Evolutionary conservation across 495 filamentous ascomycete genomes (phyloP).

Genomic region (Aspergillus saccharolyticus): DNA sequence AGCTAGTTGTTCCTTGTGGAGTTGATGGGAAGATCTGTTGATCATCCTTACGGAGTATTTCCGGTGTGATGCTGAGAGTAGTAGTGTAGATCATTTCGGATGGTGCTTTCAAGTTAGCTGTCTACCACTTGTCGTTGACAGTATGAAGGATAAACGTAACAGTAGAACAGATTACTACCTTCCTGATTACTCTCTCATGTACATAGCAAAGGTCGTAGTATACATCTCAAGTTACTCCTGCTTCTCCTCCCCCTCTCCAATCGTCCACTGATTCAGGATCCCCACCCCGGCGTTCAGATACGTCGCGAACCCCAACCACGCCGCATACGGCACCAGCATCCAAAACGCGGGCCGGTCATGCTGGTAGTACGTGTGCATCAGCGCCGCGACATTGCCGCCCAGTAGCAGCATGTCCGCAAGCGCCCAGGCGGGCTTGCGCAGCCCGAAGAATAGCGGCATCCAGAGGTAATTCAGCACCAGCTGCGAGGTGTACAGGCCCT

Average conservation of each 20-base stretch:
- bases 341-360: constrained; percentile 68
- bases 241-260: constrained; percentile 38
- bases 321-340: constrained; percentile 71
- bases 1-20: no score
- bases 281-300: constrained; percentile 70
- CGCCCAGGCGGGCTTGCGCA: constrained; percentile 65
- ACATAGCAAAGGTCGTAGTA: neutral
- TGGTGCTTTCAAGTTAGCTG: no score
- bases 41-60: no score
- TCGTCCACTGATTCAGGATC: constrained; percentile 72
- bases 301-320: constrained; percentile 79
- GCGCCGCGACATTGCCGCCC: constrained; percentile 59
- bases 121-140: no score
- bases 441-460: constrained; percentile 90
- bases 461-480: constrained; percentile 78
- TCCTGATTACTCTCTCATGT: no score
- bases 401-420: constrained; percentile 71
- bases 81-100: no score
- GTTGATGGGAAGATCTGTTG: no score
- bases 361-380: constrained; percentile 68
- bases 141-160: no score
- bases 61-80: no score
- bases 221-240: constrained; percentile 8
- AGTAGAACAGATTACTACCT: no score
- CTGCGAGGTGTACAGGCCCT: constrained; percentile 76